Evolutionary conservation across 768 basidiomycete genomes (phyloP).

Genomic region (Lanmaoa rubissima): DNA sequence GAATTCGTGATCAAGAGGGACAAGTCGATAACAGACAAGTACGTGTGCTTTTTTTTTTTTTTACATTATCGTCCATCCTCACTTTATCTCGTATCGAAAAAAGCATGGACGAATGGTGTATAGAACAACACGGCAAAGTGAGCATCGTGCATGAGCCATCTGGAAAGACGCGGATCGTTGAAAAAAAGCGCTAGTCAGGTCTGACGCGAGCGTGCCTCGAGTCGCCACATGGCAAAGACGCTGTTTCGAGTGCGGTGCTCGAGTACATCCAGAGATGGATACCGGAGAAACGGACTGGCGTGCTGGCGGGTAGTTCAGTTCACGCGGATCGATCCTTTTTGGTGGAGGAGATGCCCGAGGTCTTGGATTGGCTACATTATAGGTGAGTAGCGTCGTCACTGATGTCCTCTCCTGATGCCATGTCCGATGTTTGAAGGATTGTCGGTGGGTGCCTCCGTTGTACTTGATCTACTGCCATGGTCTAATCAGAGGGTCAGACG

Average conservation of each 20-base stretch:
- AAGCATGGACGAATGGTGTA: neutral
- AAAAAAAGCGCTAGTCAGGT: neutral
- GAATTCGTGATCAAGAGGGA: constrained; percentile 73
- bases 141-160: neutral
- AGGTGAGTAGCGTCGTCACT: constrained; percentile 42
- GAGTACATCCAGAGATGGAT: constrained; percentile 86
- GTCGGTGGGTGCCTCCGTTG: constrained; percentile 52
- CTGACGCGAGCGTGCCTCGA: constrained; percentile 42
- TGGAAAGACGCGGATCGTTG: neutral
- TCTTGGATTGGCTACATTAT: constrained; percentile 80
- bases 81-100: neutral
- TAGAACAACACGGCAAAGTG: neutral
- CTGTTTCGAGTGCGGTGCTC: constrained; percentile 60
- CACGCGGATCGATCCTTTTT: constrained; percentile 79
- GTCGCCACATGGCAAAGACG: constrained; percentile 61
- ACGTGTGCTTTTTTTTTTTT: constrained; percentile 18
- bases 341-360: constrained; percentile 73
- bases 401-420: neutral
- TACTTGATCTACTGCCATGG: neutral
- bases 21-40: constrained; percentile 37
- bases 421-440: constrained; percentile 42
- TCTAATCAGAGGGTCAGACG: constrained; percentile 47
- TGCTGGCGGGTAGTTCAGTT: constrained; percentile 87
- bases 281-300: constrained; percentile 56
- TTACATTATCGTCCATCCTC: neutral